Conservation (phyloP, 2,329 filamentous ascomycete species). For the Conoideocrella luteorostrata region DNA sequence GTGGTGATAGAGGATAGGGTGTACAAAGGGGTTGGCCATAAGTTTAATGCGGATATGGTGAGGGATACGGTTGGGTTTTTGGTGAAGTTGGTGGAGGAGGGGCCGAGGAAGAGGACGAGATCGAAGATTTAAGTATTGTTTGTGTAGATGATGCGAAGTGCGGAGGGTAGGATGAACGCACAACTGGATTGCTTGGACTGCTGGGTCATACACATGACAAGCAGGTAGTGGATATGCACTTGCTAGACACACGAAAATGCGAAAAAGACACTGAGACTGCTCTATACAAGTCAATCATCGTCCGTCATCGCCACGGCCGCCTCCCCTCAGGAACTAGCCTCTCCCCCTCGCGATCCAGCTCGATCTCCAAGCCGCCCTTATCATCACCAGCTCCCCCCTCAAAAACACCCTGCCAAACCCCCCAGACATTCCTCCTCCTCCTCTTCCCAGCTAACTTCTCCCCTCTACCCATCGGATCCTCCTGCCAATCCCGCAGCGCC, state of each 20-base stretch:
- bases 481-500: constrained; percentile 42
- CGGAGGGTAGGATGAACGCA: no score
- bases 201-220: no score
- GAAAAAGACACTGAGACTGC: no score
- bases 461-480: constrained; percentile 46
- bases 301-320: no score
- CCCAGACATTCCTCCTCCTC: constrained; percentile 43
- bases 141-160: no score
- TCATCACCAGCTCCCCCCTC: constrained; percentile 18
- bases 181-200: no score
- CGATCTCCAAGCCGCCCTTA: constrained; percentile 32
- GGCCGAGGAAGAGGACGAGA: constrained; percentile 22
- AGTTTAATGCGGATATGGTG: constrained; percentile 63
- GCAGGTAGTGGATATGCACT: no score
- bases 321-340: constrained; percentile 25
- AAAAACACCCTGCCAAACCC: constrained; percentile 38
- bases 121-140: constrained; percentile 17
- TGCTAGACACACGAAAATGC: no score
- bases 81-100: constrained; percentile 35
- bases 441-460: constrained; percentile 41
- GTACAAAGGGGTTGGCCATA: constrained; percentile 63
- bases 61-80: constrained; percentile 60
- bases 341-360: constrained; percentile 20
- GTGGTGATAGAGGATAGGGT: constrained; percentile 58
- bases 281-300: no score